Percentiles rank a stretch among this genome's conserved stretches.
phyloP scores from a whole-genome alignment of 495 filamentous ascomycete genomes.

The Penicillium angulare region DNA sequence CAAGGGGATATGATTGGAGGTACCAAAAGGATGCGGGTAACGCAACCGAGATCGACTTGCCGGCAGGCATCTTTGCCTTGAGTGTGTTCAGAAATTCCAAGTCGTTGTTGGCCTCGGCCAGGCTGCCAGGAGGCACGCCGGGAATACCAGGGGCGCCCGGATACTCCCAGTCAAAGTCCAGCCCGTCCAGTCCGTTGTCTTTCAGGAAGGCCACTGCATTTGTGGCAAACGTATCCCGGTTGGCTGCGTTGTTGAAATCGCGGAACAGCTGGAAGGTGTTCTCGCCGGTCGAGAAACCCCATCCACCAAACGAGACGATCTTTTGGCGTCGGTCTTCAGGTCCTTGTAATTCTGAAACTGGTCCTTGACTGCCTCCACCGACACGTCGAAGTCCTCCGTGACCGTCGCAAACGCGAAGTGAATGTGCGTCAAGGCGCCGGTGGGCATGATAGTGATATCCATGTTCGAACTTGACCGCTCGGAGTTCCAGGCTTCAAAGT shows the following conservation, averaged over 20 bases:
- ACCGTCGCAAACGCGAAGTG: constrained; percentile 13
- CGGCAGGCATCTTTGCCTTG: background rate
- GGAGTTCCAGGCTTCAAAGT: constrained; percentile 13
- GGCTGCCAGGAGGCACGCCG: background rate
- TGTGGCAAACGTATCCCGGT: constrained; percentile 31
- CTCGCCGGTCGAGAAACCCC: constrained; percentile 39
- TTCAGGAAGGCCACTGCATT: constrained; percentile 37
- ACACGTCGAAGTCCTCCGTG: constrained; percentile 3
- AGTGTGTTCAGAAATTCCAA: background rate
- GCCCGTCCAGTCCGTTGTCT: constrained; percentile 33
- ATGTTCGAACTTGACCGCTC: constrained; percentile 14
- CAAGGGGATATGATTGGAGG: constrained; percentile 28
- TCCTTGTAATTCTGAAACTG: background rate
- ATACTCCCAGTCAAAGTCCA: constrained; percentile 47
- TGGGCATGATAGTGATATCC: constrained; percentile 12
- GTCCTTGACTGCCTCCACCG: background rate
- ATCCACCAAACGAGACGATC: constrained; percentile 50
- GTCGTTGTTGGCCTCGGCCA: background rate
- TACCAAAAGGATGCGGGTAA: constrained; percentile 36
- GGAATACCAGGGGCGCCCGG: constrained; percentile 15
- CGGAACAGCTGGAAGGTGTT: constrained; percentile 39
- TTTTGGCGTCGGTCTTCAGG: constrained; percentile 13
- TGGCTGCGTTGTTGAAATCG: constrained; percentile 28
- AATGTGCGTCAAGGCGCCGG: constrained; percentile 12
- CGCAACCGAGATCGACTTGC: constrained; percentile 16